phyloP scores from a whole-genome alignment of 1,284 basidiomycete genomes.

The Cutaneotrichosporon dermatis region DNA sequence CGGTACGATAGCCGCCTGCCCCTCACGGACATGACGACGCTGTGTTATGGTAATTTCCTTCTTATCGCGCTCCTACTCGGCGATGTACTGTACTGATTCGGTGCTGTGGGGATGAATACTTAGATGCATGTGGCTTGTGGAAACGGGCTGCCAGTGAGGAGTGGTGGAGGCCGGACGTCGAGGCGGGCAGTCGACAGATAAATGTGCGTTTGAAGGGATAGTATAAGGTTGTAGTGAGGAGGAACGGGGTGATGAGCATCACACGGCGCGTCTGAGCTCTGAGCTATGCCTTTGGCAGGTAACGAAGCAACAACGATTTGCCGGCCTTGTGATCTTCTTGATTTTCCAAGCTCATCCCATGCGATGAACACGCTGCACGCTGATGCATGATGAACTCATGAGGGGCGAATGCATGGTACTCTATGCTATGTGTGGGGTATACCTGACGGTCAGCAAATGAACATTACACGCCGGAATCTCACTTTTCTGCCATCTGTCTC shows the following conservation, averaged over 20 bases:
- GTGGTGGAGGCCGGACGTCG: too few relatives aligned
- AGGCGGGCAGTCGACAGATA: too few relatives aligned
- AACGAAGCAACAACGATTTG: too few relatives aligned
- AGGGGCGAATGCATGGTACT: constrained; percentile 4
- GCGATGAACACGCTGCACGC: too few relatives aligned
- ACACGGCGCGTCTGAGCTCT: too few relatives aligned
- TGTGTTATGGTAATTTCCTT: not conserved
- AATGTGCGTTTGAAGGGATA: too few relatives aligned
- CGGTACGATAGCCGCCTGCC: not conserved
- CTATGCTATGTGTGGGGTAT: constrained; percentile 4
- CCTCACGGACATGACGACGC: not conserved
- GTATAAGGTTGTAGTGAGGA: too few relatives aligned
- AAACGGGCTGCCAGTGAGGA: not conserved
- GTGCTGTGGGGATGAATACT: constrained; percentile 16
- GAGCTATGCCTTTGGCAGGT: too few relatives aligned
- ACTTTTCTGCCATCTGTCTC: not conserved
- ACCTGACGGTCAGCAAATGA: not conserved
- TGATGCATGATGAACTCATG: not conserved
- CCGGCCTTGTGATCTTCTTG: too few relatives aligned
- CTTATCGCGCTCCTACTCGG: constrained; percentile 10
- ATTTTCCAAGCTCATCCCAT: too few relatives aligned
- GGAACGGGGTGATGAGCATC: too few relatives aligned
- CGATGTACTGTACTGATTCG: constrained; percentile 23
- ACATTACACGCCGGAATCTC: not conserved
- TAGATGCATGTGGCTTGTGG: constrained; percentile 1